Evolutionary conservation across 805 yeast species (phyloP).

Genomic region (Kluyveromyces aestuarii): DNA sequence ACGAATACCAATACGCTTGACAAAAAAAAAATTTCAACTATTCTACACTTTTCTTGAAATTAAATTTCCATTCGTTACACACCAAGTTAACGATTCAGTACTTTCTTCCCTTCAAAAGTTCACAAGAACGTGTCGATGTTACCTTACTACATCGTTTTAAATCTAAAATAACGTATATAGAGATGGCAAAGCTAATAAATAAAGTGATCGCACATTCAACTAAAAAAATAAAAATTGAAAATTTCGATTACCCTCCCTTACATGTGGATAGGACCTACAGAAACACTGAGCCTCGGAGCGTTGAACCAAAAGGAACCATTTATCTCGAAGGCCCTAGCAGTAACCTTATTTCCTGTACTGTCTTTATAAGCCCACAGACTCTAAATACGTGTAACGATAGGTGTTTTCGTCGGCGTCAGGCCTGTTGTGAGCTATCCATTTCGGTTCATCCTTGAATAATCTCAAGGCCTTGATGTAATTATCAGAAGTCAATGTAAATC

Average conservation of each 20-base stretch:
- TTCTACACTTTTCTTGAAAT: background rate
- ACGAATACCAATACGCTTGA: background rate
- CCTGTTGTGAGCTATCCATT: conserved; percentile 83
- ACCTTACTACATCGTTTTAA: background rate
- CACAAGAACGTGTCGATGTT: background rate
- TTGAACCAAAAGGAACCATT: too few species aligned
- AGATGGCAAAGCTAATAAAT: too few species aligned
- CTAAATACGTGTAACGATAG: conserved; percentile 39
- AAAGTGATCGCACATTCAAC: too few species aligned
- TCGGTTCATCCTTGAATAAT: conserved; percentile 88
- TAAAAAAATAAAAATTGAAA: background rate
- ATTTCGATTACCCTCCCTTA: background rate
- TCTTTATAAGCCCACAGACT: conserved; percentile 4
- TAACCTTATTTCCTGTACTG: background rate
- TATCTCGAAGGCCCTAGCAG: background rate
- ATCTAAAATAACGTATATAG: too few species aligned
- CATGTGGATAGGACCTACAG: background rate
- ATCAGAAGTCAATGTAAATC: conserved; percentile 66
- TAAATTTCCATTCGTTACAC: background rate
- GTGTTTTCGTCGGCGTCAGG: conserved; percentile 42
- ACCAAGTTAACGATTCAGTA: too few species aligned
- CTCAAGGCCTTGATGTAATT: conserved; percentile 70
- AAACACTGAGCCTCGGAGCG: too few species aligned
- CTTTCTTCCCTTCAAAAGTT: background rate
- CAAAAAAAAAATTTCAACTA: background rate